Evolutionary conservation across 2,329 filamentous ascomycete species (phyloP), one percentile per base, ranked within the genome.

Genomic region (Karstenula rhodostoma): DNA sequence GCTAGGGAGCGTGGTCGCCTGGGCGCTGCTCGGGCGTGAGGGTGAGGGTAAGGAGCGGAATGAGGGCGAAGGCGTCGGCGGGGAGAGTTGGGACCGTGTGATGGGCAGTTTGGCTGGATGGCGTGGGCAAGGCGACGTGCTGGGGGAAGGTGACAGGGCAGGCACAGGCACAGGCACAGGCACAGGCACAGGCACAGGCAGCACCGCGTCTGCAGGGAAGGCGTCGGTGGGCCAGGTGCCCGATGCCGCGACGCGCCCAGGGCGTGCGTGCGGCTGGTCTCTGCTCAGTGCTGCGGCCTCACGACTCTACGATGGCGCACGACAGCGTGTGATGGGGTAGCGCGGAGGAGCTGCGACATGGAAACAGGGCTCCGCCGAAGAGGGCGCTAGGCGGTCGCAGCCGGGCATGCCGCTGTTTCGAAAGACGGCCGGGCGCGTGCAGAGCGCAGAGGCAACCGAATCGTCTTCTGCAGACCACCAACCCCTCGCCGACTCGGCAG

Each of bases 1-100:
- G 49, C 27, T 54, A 58, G 44, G 12, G 55, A 61, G 57, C 47
- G 58, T 60, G 59, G 56, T 58, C 60, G 61, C 61, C 54, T 59
- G 63, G 56, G 61, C 63, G 62, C 61, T 56, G 58, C 59, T 60
- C 61, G 63, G 56, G 56, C 60, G 60, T 46, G 57, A 46, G 15
- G 60, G 44, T 58, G 56, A 54, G 49, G 22, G 49, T 51, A 32
- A 60, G 48, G 43, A 53, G 54, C 50, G 57, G 57, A 62, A 59
- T 43, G 54, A 59, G 43, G n/a, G 52, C 42, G 47, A 60, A 42
- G 4, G 7, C 52, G 44, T 53, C 50, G 57, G 47, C 43, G 46
- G 47, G 35, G 40, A 27, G 42, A 15, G 25, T 27, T 42, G n/a
- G 37, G 40, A 22, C 19, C 49, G 49, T 52, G 47, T 52, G 43